Evolutionary conservation across 2,329 filamentous ascomycete species (phyloP), one percentile per base, ranked within the genome.

Genomic region (Penicillium sclerotiorum): DNA sequence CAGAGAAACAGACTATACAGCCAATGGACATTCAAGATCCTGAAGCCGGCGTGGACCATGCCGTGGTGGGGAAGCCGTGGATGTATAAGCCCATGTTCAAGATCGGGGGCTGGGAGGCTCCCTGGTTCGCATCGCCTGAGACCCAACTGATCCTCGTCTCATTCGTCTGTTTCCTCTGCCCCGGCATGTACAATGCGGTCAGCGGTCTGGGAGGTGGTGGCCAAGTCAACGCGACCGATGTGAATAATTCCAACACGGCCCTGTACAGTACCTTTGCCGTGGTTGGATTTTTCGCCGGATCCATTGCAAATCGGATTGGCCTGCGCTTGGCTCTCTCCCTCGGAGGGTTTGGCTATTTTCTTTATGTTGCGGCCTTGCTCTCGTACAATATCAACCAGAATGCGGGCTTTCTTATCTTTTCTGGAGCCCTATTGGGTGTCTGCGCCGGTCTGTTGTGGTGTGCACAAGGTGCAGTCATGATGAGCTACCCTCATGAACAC

Each of bases 401-500:
- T 57, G 64, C 65, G 2, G 76, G 72, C 8, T 80, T 79, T 56
- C 63, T 78, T 39, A 74, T 79, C 45, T 77, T 78, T 52, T 67
- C 76, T 4, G 78, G 78, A 41, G 76, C 76, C 3, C 57, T 80
- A 15, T 63, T 80, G 15, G 78, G 78, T 61, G 60, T 77, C 21
- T 79, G 76, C 51, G 77, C 75, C 18, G 76, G 74, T 54, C 65
- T 78, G 44, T 59, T 80, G 33, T 80, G 78, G 78, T 75, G 73
- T 48, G 77, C 76, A 1, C 77, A 80, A 57, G 77, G 77, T 38
- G 73, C 76, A 2, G 72, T 80, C 40, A 79, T 80, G 75, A 93
- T 95, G 84, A 85, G 88, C 33, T 96, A 96, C 69, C 91, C 91
- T 1, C 78, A 82, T 17, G 92, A 96, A 73, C 72, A 83, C 27